phyloP scores from a whole-genome alignment of 2,329 filamentous ascomycete species.

The Xylaria sp. region DNA sequence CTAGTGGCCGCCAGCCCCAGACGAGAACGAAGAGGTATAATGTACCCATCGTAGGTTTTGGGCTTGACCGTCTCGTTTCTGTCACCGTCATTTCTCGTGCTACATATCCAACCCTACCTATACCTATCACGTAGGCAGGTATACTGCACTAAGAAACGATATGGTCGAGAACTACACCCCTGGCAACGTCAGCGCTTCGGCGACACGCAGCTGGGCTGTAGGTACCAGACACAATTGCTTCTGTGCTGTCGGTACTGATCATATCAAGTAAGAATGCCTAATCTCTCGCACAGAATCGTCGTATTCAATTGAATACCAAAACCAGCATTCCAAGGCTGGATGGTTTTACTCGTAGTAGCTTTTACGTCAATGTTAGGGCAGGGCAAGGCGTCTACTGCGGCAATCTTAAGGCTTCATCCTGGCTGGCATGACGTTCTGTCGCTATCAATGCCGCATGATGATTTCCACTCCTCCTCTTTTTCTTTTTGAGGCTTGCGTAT shows the following conservation, averaged over 20 bases:
- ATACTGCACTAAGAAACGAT: conserved; percentile 6
- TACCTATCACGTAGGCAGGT: conserved; percentile 28
- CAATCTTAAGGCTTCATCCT: conserved; percentile 38
- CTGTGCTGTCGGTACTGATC: conserved; percentile 23
- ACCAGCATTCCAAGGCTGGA: conserved; percentile 16
- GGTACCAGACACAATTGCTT: conserved; percentile 15
- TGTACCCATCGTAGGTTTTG: conserved; percentile 29
- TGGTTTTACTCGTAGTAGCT: neutral
- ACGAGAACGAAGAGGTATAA: conserved; percentile 34
- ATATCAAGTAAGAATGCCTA: conserved; percentile 20
- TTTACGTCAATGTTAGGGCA: conserved; percentile 32
- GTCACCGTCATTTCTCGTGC: conserved; percentile 36
- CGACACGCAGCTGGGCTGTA: conserved; percentile 7
- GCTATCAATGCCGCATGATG: conserved; percentile 43
- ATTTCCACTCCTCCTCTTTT: conserved; percentile 36
- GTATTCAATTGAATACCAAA: neutral
- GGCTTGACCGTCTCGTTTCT: conserved; percentile 39
- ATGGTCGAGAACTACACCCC: conserved; percentile 26
- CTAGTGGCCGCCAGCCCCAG: conserved; percentile 34
- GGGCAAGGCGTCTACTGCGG: conserved; percentile 40
- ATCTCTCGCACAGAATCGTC: conserved; percentile 26
- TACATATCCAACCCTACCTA: conserved; percentile 41
- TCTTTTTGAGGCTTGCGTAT: conserved; percentile 44
- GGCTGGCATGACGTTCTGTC: conserved; percentile 46
- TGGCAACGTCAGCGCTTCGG: conserved; percentile 25